These are phyloP conservation scores for Penicillium sp. DNA, from an alignment of 2,329 filamentous ascomycete genomes.

Conservation along the genomic window DNA sequence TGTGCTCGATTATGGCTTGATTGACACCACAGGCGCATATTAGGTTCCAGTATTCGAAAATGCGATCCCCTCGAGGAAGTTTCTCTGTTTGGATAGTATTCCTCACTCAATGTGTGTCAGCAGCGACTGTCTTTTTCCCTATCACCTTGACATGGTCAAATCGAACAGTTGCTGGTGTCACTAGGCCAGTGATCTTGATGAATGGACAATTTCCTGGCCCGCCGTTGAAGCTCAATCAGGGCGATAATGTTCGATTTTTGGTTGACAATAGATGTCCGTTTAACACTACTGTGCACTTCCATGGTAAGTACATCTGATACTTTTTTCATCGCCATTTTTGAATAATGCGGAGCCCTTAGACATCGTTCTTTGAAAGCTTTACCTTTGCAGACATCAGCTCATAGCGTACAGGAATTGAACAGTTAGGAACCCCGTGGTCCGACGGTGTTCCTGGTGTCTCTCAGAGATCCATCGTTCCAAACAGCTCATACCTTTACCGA, in stretches of 20 bases:
- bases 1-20: background rate
- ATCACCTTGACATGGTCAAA: constrained; percentile 27
- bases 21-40: background rate
- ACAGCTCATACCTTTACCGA: constrained; percentile 52
- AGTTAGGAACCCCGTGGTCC: constrained; percentile 58
- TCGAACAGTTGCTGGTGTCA: constrained; percentile 24
- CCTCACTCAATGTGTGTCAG: constrained; percentile 14
- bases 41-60: background rate
- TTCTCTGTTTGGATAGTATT: constrained; percentile 9
- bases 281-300: constrained; percentile 33
- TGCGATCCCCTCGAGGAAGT: constrained; percentile 3
- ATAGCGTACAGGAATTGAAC: constrained; percentile 31
- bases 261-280: constrained; percentile 33
- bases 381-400: background rate
- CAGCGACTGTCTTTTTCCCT: constrained; percentile 21
- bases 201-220: constrained; percentile 35
- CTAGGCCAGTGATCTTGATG: constrained; percentile 26
- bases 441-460: constrained; percentile 62
- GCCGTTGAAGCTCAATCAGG: constrained; percentile 26
- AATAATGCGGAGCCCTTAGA: background rate
- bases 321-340: too few species aligned
- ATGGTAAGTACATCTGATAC: constrained; percentile 24
- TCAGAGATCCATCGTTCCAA: constrained; percentile 55
- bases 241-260: constrained; percentile 30
- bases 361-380: too few species aligned